phyloP scores from a whole-genome alignment of 371 early-diverging fungal genomes.

The Mucor circinelloides region DNA sequence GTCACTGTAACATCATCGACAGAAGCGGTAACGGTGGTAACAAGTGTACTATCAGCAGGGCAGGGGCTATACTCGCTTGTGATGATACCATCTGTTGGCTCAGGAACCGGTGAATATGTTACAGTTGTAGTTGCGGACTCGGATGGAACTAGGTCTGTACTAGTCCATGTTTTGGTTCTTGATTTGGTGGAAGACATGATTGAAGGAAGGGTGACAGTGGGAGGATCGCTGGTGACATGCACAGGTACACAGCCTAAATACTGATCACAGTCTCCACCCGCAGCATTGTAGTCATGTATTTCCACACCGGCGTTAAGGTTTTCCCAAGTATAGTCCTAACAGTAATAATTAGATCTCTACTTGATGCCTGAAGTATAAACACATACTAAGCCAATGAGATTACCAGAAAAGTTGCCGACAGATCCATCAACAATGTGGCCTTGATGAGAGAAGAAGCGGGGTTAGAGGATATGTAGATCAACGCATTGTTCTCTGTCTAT shows the following conservation, averaged over 20 bases:
- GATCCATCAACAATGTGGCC: slow-evolving; percentile 9
- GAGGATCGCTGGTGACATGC: not conserved
- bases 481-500: not conserved
- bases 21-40: not conserved
- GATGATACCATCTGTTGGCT: not conserved
- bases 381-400: not conserved
- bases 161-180: not conserved
- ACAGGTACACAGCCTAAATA: not conserved
- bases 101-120: not conserved
- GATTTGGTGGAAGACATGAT: not conserved
- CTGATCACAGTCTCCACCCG: slow-evolving; percentile 1
- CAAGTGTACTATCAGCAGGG: not conserved
- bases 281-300: slow-evolving; percentile 1
- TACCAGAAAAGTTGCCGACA: slow-evolving; percentile 6
- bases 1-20: not conserved
- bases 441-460: not conserved
- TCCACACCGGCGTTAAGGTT: not conserved
- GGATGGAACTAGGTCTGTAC: not conserved
- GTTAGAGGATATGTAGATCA: not conserved
- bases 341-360: not conserved
- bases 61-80: not conserved
- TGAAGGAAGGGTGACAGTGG: not conserved
- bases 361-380: too few relatives aligned
- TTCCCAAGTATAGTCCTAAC: slow-evolving; percentile 1
- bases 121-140: not conserved